phyloP scores from a whole-genome alignment of 768 basidiomycete species.

The Trametes cinnabarina region DNA sequence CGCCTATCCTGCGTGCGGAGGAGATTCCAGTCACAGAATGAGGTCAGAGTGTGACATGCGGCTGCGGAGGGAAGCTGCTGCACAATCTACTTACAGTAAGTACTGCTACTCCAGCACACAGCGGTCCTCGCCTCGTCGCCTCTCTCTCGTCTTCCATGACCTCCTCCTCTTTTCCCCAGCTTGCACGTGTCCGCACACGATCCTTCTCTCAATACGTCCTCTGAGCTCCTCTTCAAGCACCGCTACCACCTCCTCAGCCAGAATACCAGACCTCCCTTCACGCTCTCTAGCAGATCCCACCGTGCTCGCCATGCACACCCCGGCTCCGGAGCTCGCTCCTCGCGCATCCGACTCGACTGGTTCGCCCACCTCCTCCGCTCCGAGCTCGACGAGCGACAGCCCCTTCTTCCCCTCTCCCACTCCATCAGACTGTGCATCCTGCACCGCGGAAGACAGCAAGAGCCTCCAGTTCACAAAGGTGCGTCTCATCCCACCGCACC shows the following conservation, averaged over 20 bases:
- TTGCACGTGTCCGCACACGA: neutral
- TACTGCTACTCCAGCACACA: too few species aligned
- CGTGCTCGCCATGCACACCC: neutral
- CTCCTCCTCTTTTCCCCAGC: neutral
- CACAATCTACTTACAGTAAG: too few species aligned
- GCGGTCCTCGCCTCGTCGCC: neutral
- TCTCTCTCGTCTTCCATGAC: constrained; percentile 4
- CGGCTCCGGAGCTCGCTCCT: neutral
- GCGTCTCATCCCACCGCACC: neutral
- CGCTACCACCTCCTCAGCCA: neutral
- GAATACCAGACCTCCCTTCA: neutral
- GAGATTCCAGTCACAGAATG: neutral
- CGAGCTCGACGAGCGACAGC: constrained; percentile 1
- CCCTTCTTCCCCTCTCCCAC: constrained; percentile 14
- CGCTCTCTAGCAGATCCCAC: neutral
- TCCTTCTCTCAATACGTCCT: neutral
- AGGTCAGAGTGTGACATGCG: constrained; percentile 11
- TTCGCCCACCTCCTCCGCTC: neutral
- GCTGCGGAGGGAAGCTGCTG: constrained; percentile 2
- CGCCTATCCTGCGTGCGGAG: neutral
- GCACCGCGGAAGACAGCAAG: neutral
- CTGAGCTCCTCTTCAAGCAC: neutral
- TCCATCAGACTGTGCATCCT: neutral
- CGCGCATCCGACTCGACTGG: neutral
- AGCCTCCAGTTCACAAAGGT: constrained; percentile 10